These are phyloP conservation scores for Hortaea sp. DNA, from an alignment of 2,329 filamentous ascomycete species.

Conservation along the genomic window DNA sequence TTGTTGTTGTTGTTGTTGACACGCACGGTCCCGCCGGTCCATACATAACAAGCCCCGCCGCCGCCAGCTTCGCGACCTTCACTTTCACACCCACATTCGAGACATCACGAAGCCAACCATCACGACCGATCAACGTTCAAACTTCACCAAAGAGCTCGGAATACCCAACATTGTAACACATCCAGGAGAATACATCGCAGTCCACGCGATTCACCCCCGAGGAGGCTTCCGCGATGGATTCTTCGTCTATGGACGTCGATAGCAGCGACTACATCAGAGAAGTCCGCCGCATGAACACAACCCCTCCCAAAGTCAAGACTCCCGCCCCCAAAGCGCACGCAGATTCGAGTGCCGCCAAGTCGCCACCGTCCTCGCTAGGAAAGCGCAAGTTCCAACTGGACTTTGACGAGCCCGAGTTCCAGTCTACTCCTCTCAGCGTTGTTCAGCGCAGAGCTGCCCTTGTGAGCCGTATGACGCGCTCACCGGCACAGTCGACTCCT, in stretches of 20 bases:
- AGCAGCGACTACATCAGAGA: not conserved
- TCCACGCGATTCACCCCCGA: too few species aligned
- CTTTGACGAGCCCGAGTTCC: not conserved
- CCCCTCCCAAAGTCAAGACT: not conserved
- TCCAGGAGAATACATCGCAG: too few species aligned
- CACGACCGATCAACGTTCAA: too few species aligned
- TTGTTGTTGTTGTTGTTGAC: not conserved
- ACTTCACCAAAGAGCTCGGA: too few species aligned
- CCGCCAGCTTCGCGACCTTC: not conserved
- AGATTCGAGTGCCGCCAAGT: not conserved
- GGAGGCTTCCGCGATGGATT: not conserved
- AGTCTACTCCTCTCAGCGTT: not conserved
- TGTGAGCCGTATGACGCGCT: not conserved
- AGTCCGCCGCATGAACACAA: not conserved
- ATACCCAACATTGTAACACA: too few species aligned
- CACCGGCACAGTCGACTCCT: not conserved
- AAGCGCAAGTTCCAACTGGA: not conserved
- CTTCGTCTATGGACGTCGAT: constrained; percentile 1
- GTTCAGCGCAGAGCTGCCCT: not conserved
- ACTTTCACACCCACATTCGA: not conserved
- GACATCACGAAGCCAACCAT: too few species aligned
- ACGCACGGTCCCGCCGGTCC: too few species aligned
- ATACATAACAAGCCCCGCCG: too few species aligned
- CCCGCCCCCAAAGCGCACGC: not conserved
- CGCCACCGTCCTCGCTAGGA: too few species aligned